phyloP scores from a whole-genome alignment of 2,329 filamentous ascomycete species.

The Pyrenochaeta sp. region DNA sequence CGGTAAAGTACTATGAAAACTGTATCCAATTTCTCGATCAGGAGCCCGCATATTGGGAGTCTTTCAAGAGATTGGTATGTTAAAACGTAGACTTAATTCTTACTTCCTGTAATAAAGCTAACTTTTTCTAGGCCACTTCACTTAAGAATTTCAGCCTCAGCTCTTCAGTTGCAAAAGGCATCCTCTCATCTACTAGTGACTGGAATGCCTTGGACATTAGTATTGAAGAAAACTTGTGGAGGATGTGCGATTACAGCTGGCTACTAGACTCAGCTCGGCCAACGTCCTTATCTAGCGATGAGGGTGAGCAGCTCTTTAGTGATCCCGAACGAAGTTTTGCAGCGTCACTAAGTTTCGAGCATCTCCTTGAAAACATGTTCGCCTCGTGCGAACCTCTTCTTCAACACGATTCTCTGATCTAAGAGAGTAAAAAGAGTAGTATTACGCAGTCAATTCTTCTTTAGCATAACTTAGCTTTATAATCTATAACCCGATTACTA shows the following conservation, averaged over 20 bases:
- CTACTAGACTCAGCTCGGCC: constrained; percentile 4
- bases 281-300: not conserved
- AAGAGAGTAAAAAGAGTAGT: too few species aligned
- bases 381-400: too few species aligned
- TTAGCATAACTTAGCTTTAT: too few species aligned
- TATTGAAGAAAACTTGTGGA: constrained; percentile 6
- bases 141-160: constrained; percentile 5
- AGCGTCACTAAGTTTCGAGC: too few species aligned
- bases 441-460: too few species aligned
- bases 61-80: constrained; percentile 6
- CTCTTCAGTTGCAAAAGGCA: not conserved
- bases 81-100: not conserved
- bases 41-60: constrained; percentile 5
- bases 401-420: too few species aligned
- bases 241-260: constrained; percentile 7
- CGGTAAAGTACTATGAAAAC: not conserved
- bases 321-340: too few species aligned
- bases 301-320: too few species aligned
- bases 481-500: too few species aligned
- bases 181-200: constrained; percentile 1
- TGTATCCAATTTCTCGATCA: constrained; percentile 8
- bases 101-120: not conserved
- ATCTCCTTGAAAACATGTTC: too few species aligned
- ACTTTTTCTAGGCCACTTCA: constrained; percentile 1
- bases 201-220: not conserved